phyloP scores from a whole-genome alignment of 2,329 filamentous ascomycete species.

The Clonostachys solani region DNA sequence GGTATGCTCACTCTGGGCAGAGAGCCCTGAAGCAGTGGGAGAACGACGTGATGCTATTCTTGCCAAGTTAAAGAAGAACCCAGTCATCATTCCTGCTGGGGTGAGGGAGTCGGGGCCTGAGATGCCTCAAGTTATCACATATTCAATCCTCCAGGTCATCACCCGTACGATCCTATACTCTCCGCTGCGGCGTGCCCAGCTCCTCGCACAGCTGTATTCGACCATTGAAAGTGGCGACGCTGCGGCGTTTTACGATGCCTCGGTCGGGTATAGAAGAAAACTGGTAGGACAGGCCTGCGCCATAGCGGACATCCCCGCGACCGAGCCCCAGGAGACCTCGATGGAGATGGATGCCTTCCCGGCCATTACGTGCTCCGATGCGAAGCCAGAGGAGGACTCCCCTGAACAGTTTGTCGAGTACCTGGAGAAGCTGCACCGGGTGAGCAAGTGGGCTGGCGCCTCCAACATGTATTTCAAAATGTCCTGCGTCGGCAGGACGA shows the following conservation, averaged over 20 bases:
- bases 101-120: slow-evolving; percentile 20
- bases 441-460: slow-evolving; percentile 37
- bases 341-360: slow-evolving; percentile 32
- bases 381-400: slow-evolving; percentile 18
- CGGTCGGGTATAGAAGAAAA: slow-evolving; percentile 5
- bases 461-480: slow-evolving; percentile 33
- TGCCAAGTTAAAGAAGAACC: slow-evolving; percentile 28
- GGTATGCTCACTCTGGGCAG: slow-evolving; percentile 37
- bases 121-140: slow-evolving; percentile 44
- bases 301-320: slow-evolving; percentile 17
- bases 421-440: slow-evolving; percentile 20
- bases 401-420: slow-evolving; percentile 25
- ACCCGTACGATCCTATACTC: slow-evolving; percentile 37
- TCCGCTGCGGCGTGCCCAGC: slow-evolving; percentile 26
- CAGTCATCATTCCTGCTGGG: slow-evolving; percentile 33
- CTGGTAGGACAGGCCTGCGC: slow-evolving; percentile 11
- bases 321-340: slow-evolving; percentile 14
- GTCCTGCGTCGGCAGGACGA: slow-evolving; percentile 28
- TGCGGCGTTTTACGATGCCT: slow-evolving; percentile 31
- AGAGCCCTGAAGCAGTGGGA: slow-evolving; percentile 29
- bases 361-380: slow-evolving; percentile 41
- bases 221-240: slow-evolving; percentile 39
- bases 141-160: slow-evolving; percentile 38
- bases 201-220: slow-evolving; percentile 35
- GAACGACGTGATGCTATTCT: slow-evolving; percentile 33